A percentile compares a stretch with the other conserved stretches of the same genome.
Evolutionary conservation across 2,329 filamentous ascomycete species (phyloP).

Genomic region (Bipolaris gigantea): DNA sequence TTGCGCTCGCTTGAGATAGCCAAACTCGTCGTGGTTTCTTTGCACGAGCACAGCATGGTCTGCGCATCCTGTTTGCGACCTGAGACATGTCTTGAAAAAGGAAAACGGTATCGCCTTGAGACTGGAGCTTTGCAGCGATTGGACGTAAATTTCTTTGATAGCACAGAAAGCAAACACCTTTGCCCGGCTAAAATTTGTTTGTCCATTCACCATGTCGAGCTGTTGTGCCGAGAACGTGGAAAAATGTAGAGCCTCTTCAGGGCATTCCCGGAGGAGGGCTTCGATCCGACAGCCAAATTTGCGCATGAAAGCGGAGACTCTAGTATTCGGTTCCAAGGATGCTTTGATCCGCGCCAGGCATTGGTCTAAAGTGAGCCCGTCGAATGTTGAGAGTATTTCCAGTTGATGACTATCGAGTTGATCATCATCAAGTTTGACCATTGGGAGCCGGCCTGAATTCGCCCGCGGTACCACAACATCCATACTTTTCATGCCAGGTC

Average conservation of each 20-base stretch:
- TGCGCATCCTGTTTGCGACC: constrained; percentile 49
- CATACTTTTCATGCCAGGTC: constrained; percentile 44
- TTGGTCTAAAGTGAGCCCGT: constrained; percentile 33
- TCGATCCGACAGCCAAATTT: constrained; percentile 43
- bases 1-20: constrained; percentile 36
- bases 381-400: constrained; percentile 26
- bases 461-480: constrained; percentile 50
- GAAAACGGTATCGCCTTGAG: constrained; percentile 46
- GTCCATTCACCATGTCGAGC: constrained; percentile 37
- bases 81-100: constrained; percentile 51
- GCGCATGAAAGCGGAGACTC: constrained; percentile 32
- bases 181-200: constrained; percentile 34
- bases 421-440: constrained; percentile 45
- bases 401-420: constrained; percentile 30
- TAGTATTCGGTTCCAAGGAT: constrained; percentile 10
- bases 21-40: constrained; percentile 52
- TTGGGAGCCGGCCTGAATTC: constrained; percentile 49
- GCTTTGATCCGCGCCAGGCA: constrained; percentile 41
- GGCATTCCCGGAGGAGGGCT: constrained; percentile 41
- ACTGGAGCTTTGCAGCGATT: constrained; percentile 33
- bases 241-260: constrained; percentile 46
- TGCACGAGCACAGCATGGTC: constrained; percentile 51
- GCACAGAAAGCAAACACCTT: constrained; percentile 51
- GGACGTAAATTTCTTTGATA: constrained; percentile 47
- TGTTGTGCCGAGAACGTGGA: constrained; percentile 50